Conservation (phyloP, 1,139 yeast species). For the Blastobotrys apis region DNA sequence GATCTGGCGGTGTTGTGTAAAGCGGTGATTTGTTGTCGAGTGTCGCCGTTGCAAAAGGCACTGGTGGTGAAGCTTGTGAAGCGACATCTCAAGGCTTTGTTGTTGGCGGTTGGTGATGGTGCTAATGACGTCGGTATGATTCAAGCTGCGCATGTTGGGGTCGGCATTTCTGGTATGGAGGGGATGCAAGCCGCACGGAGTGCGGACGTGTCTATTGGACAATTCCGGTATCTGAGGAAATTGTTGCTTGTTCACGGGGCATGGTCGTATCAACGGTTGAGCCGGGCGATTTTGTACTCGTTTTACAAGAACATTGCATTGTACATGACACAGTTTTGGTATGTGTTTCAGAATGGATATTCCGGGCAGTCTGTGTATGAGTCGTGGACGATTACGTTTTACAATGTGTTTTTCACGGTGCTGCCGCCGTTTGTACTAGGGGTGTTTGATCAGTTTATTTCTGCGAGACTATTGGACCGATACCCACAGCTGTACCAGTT, state of each 20-base stretch:
- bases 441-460: slow-evolving; percentile 92
- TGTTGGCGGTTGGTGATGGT: slow-evolving; percentile 96
- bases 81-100: slow-evolving; percentile 62
- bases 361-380: slow-evolving; percentile 96
- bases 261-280: slow-evolving; percentile 94
- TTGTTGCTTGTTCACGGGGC: slow-evolving; percentile 89
- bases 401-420: slow-evolving; percentile 93
- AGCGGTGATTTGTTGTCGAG: slow-evolving; percentile 96
- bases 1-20: slow-evolving; percentile 82
- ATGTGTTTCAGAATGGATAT: slow-evolving; percentile 82
- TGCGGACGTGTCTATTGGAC: slow-evolving; percentile 97
- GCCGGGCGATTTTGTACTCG: slow-evolving; percentile 87
- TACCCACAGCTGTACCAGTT: slow-evolving; percentile 90
- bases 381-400: slow-evolving; percentile 95
- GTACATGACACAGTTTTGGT: slow-evolving; percentile 99
- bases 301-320: slow-evolving; percentile 93
- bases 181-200: slow-evolving; percentile 99
- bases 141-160: slow-evolving; percentile 98
- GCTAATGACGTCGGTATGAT: slow-evolving; percentile 99
- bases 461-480: slow-evolving; percentile 80
- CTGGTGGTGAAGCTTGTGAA: slow-evolving; percentile 90
- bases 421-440: slow-evolving; percentile 96
- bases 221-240: slow-evolving; percentile 80
- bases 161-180: slow-evolving; percentile 97
- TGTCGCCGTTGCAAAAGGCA: slow-evolving; percentile 95